Evolutionary conservation across 164 flowering plant species (phyloP).

Genomic region (Santalum album): DNA sequence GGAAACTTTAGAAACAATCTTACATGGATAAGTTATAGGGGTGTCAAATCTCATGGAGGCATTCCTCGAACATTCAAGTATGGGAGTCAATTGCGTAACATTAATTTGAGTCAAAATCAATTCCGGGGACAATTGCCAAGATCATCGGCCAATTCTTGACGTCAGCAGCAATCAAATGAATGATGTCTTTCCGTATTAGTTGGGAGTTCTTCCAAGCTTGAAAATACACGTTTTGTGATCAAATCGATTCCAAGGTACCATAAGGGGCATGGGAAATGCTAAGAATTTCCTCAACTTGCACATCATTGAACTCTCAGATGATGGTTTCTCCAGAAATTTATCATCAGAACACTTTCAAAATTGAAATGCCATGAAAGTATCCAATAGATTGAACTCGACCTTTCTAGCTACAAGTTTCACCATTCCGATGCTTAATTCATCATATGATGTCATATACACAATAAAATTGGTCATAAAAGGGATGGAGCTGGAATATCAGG

Average conservation of each 20-base stretch:
- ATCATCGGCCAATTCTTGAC: conserved; percentile 9
- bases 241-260: conserved; percentile 9
- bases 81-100: not conserved
- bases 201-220: conserved; percentile 9
- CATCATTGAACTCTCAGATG: too few relatives aligned
- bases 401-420: too few relatives aligned
- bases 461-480: not conserved
- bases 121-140: conserved; percentile 10
- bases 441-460: not conserved
- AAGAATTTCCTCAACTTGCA: too few relatives aligned
- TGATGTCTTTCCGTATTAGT: conserved; percentile 17
- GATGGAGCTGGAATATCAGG: not conserved
- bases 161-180: conserved; percentile 10
- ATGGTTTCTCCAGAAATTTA: not conserved
- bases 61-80: not conserved
- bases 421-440: too few relatives aligned
- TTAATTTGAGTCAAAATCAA: conserved; percentile 6
- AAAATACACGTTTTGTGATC: conserved; percentile 7
- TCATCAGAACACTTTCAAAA: not conserved
- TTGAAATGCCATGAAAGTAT: conserved; percentile 10
- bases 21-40: too few relatives aligned
- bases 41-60: too few relatives aligned
- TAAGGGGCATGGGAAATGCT: not conserved
- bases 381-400: conserved; percentile 4
- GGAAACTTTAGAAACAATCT: too few relatives aligned